Percentiles rank a stretch among this genome's conserved stretches.
Conservation (phyloP, 116 monocot species). For the Cymodocea nodosa region DNA sequence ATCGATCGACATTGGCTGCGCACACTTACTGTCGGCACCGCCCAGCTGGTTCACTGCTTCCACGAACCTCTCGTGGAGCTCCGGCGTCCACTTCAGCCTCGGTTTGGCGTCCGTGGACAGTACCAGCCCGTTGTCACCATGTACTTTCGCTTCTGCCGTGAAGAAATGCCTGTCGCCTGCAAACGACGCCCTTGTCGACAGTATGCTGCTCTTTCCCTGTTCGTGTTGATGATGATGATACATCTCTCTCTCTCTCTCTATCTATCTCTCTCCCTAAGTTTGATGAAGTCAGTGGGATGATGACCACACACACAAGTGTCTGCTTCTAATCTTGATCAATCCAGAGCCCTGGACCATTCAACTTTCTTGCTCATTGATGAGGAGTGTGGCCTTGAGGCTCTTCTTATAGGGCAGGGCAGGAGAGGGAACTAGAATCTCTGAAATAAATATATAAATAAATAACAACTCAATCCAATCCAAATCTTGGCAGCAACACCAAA, state of each 20-base stretch:
- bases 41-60: constrained; percentile 93
- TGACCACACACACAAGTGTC: not conserved
- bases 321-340: constrained; percentile 1
- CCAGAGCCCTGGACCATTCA: not conserved
- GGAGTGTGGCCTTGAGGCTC: constrained; percentile 3
- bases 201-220: constrained; percentile 24
- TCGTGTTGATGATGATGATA: constrained; percentile 24
- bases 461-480: constrained; percentile 21
- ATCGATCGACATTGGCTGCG: not conserved
- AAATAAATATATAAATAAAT: constrained; percentile 3
- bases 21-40: constrained; percentile 83
- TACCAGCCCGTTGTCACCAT: constrained; percentile 53
- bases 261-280: constrained; percentile 6
- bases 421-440: constrained; percentile 29
- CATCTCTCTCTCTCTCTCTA: constrained; percentile 21
- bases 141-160: constrained; percentile 36
- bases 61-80: constrained; percentile 74
- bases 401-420: constrained; percentile 24
- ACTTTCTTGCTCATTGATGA: too few species aligned
- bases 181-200: constrained; percentile 33
- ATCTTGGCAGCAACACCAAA: constrained; percentile 27
- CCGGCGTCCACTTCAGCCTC: constrained; percentile 86
- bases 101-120: constrained; percentile 98
- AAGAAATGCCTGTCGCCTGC: constrained; percentile 41
- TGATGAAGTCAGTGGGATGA: not conserved